Percentiles rank a stretch among this genome's conserved stretches.
Conservation (phyloP, 352 stramenopile species). For the Pythium sp. region DNA sequence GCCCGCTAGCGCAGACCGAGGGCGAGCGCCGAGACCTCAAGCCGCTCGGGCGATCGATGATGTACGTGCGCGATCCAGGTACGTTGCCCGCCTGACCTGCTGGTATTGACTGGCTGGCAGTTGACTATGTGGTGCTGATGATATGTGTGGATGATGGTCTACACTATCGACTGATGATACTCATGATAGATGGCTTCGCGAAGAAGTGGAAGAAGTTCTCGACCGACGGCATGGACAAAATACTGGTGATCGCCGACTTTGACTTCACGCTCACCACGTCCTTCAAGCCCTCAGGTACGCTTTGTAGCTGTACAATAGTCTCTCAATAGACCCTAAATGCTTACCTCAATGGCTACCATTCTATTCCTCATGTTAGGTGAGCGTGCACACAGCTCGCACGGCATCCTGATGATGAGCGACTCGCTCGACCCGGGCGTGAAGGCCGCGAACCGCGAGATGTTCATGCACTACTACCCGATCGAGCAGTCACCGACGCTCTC, state of each 20-base stretch:
- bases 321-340: neutral
- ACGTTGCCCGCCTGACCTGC: neutral
- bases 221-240: conserved; percentile 49
- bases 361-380: neutral
- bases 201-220: conserved; percentile 72
- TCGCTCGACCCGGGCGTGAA: conserved; percentile 24
- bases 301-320: neutral
- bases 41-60: conserved; percentile 20
- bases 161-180: too few relatives aligned
- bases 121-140: neutral
- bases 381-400: conserved; percentile 19
- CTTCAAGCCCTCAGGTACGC: conserved; percentile 27
- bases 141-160: neutral
- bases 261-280: conserved; percentile 69
- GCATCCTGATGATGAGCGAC: conserved; percentile 26
- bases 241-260: conserved; percentile 77
- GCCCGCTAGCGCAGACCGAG: neutral
- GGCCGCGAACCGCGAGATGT: conserved; percentile 39
- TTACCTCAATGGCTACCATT: neutral
- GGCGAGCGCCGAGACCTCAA: conserved; percentile 12
- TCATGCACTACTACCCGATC: conserved; percentile 64
- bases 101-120: neutral
- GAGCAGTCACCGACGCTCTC: conserved; percentile 58
- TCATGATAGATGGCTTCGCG: conserved; percentile 51
- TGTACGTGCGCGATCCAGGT: conserved; percentile 44